These are phyloP conservation scores for Hypoxylon sp. DNA, from an alignment of 2,329 filamentous ascomycete genomes.

Conservation along the genomic window DNA sequence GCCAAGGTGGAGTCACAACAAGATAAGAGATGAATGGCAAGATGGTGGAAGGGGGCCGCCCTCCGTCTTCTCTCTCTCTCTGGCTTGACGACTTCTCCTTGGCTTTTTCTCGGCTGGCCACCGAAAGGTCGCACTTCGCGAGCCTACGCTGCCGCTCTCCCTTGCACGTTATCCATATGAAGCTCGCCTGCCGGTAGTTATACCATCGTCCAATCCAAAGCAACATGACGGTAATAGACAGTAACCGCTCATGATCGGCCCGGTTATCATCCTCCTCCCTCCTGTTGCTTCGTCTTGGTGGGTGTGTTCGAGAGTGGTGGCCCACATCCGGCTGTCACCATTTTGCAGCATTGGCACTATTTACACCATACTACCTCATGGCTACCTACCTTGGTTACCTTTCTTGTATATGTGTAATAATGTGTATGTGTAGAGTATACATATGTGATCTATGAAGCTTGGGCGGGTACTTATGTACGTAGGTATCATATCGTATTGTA, in stretches of 20 bases:
- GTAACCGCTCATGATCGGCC: constrained; percentile 32
- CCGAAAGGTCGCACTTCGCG: constrained; percentile 30
- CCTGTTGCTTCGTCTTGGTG: too few relatives aligned
- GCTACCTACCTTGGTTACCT: too few relatives aligned
- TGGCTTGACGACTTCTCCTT: too few relatives aligned
- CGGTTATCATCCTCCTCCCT: constrained; percentile 28
- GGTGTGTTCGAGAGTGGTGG: neutral
- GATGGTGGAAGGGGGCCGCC: constrained; percentile 18
- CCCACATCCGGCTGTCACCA: constrained; percentile 30
- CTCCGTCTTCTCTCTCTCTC: constrained; percentile 4
- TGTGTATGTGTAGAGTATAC: too few relatives aligned
- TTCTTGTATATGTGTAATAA: too few relatives aligned
- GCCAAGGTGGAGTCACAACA: constrained; percentile 26
- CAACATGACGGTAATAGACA: constrained; percentile 15
- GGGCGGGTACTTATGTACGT: neutral
- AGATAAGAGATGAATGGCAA: too few relatives aligned
- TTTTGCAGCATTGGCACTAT: constrained; percentile 17
- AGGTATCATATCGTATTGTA: too few relatives aligned
- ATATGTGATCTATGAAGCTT: too few relatives aligned
- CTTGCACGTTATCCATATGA: constrained; percentile 38
- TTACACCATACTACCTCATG: too few relatives aligned
- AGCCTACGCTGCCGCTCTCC: constrained; percentile 27
- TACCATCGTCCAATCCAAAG: constrained; percentile 29
- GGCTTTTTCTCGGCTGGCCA: constrained; percentile 25
- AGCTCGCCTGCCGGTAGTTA: constrained; percentile 33